Base-by-base conservation (phyloP, 2,329 filamentous ascomycete species). In the Fusarium oligoseptatum region DNA sequence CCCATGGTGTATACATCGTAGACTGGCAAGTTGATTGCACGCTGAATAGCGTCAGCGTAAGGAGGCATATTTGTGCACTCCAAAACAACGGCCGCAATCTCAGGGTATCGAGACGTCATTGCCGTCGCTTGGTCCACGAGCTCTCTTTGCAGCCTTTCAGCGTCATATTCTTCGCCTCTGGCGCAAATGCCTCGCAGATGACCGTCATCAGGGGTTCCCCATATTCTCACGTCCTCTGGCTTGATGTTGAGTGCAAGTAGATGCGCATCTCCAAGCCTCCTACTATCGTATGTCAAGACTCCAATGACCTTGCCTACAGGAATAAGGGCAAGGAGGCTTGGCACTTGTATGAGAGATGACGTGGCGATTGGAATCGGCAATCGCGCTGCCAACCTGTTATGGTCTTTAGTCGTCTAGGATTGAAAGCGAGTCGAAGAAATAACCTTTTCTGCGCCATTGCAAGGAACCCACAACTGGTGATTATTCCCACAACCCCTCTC, bases 381-480 rank as follows among this genome's bases (percentile, higher is more conserved):
- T 6, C 80, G 77, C 3, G 71, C 72, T 32, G 82, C 73, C n/a
- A 83, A 73, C 64, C 81, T 80, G 50, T 10, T 15, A 34, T 6
- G 6, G 57, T 7, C 2, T 6, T 8, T 66, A 10, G 62, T 39
- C 7, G 20, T 17, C 14, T 41, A 2, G 20, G 8, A 17, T 10
- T 4, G 1, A 10, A n/a, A 8, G 12, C 20, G 10, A 9, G 8
- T n/a, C n/a, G 43, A 12, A 17, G 2, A 68, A 61, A 7, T 3
- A 70, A 82, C 81, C 74, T 72, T 7, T 73, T 72, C 58, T 84
- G 82, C 1, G 80, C 81, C 76, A 83, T 79, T 20, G 82, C 82
- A 7, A 84, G 74, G 62, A 84, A 84, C 2, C 83, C 83, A 60
- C 83, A 84, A 73, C 82, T 84, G 2, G 83, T 84, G 37, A 84